Conservation (phyloP, 2,329 filamentous ascomycete genomes). For the Penicillium brasilianum region DNA sequence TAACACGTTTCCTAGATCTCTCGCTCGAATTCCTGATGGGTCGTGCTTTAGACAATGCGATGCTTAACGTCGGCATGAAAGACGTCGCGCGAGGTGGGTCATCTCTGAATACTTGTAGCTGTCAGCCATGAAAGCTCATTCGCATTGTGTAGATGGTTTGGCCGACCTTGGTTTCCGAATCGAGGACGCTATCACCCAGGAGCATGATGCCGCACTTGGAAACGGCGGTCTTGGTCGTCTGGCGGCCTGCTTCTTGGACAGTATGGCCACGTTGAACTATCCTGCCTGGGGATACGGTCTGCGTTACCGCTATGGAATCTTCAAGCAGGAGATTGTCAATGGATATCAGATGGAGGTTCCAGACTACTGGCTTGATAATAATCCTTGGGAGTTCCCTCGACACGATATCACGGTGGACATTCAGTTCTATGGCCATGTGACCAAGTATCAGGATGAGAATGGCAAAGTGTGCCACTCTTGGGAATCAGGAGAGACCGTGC, state of each 20-base stretch:
- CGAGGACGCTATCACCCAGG: slow-evolving; percentile 91
- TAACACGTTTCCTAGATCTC: slow-evolving; percentile 61
- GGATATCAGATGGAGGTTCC: slow-evolving; percentile 98
- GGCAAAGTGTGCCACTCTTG: slow-evolving; percentile 78
- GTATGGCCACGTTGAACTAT: slow-evolving; percentile 90
- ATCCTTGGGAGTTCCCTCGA: slow-evolving; percentile 97
- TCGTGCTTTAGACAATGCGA: slow-evolving; percentile 93
- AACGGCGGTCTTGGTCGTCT: slow-evolving; percentile 95
- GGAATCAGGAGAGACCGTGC: slow-evolving; percentile 92
- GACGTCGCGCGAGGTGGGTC: slow-evolving; percentile 74
- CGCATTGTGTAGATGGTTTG: slow-evolving; percentile 70
- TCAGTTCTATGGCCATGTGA: slow-evolving; percentile 90
- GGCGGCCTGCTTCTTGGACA: slow-evolving; percentile 96
- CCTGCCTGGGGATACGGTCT: slow-evolving; percentile 97
- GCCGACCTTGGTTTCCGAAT: slow-evolving; percentile 91
- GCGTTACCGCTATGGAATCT: slow-evolving; percentile 95
- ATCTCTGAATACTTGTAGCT: background rate
- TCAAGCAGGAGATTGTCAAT: slow-evolving; percentile 98
- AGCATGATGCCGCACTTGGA: slow-evolving; percentile 93
- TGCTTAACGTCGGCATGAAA: slow-evolving; percentile 93
- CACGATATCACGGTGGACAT: slow-evolving; percentile 96
- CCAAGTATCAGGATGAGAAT: slow-evolving; percentile 72
- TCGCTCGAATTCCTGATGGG: slow-evolving; percentile 99
- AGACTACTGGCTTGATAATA: slow-evolving; percentile 99
- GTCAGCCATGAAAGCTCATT: background rate